Base-by-base conservation (phyloP, 2,329 filamentous ascomycete species). In the Westerdykella ornata region DNA sequence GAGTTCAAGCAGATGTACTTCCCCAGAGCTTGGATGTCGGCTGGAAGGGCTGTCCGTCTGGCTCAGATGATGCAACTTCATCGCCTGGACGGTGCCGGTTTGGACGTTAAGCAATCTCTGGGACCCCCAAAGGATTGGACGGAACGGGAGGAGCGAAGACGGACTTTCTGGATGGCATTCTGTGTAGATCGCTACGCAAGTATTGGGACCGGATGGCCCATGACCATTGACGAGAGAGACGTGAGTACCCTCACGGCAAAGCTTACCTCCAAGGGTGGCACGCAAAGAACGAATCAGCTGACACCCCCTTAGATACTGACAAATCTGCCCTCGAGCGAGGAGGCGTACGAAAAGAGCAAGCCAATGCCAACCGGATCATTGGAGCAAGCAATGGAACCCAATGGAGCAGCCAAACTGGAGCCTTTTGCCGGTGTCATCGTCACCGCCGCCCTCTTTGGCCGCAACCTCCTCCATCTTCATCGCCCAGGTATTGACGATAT, bases 1-100 rank as follows among this genome's bases (percentile, higher is more conserved):
- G 92, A 98, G 65, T 97, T 96, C 72, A 95, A 90, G 68, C 85
- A 86, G 76, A 95, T 97, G 86, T 94, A 88, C 64, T 97, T 97
- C 54, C 90, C 92, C 1, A 75, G 92, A 51, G 92, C 92, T 1
- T 97, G 92, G 92, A 80, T 95, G 70, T 96, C 86, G 52, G 84
- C 86, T 2, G 92, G 90, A 16, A 76, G 85, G 46, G 84, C 84
- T 4, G 79, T 84, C n/a, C 78, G 90, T 38, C 68, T 97, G 40
- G 79, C 80, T 38, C 84, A 94, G 57, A 96, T 97, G 90, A 88
- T 95, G 71, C 88, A 90, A 7, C 69, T 97, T 28, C 88, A 97
- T 65, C 81, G 89, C 46, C 66, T 96, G 37, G 92, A 97, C 59
- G 87, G 88, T 4, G 67, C 70, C 3, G 87, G 85, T 0, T 66